phyloP scores from a whole-genome alignment of 192 early-diverging fungal genomes.

The Coemansia brasiliensis region DNA sequence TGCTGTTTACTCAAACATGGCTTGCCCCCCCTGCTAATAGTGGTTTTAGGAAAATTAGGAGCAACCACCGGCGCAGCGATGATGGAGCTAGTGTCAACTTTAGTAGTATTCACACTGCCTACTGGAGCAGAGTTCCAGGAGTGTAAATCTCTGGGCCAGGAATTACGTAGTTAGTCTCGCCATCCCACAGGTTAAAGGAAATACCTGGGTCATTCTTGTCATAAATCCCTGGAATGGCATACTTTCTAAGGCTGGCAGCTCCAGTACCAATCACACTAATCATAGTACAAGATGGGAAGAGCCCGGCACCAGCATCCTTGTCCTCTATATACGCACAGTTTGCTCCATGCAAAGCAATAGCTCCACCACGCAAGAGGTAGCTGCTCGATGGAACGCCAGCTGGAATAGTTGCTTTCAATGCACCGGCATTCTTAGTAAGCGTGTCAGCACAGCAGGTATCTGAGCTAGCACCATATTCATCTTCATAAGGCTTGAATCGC shows the following conservation, averaged over 20 bases:
- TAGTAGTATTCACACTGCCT: neutral
- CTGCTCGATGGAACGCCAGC: constrained; percentile 18
- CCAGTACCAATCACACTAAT: constrained; percentile 15
- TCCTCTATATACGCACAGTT: constrained; percentile 3
- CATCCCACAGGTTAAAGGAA: constrained; percentile 5
- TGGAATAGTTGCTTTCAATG: constrained; percentile 22
- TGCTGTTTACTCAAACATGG: no score
- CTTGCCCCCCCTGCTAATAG: no score
- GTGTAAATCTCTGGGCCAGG: constrained; percentile 17
- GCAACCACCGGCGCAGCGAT: no score
- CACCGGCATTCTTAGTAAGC: constrained; percentile 21
- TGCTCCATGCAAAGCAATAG: constrained; percentile 28
- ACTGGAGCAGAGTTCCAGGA: neutral
- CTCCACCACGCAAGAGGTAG: constrained; percentile 20
- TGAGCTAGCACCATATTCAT: constrained; percentile 16
- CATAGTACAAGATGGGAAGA: constrained; percentile 14
- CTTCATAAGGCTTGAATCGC: constrained; percentile 41
- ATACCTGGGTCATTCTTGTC: constrained; percentile 17
- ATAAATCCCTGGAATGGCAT: constrained; percentile 27
- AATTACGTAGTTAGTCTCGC: constrained; percentile 4
- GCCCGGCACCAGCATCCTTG: constrained; percentile 7
- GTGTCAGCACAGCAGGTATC: constrained; percentile 37
- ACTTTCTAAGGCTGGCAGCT: neutral
- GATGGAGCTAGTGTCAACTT: no score
- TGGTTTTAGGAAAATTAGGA: no score